phyloP scores from a whole-genome alignment of 768 basidiomycete species.

The Phlegmacium glaucopus region DNA sequence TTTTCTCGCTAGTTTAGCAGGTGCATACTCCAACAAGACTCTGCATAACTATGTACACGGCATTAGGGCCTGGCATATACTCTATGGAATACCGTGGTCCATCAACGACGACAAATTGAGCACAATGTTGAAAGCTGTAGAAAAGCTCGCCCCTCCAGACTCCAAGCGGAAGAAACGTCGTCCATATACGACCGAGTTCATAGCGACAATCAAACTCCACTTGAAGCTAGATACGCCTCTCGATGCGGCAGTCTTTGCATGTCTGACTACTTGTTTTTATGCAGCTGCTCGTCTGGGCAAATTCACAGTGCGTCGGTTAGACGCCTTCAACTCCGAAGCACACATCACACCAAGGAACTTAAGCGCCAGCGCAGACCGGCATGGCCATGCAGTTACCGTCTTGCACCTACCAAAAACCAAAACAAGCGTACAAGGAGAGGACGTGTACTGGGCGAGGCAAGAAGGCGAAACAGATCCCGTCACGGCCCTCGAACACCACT shows the following conservation, averaged over 20 bases:
- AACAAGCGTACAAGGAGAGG: slow-evolving; percentile 15
- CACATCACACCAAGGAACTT: slow-evolving; percentile 29
- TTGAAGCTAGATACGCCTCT: slow-evolving; percentile 28
- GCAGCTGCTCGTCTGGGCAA: slow-evolving; percentile 30
- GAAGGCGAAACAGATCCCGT: slow-evolving; percentile 17
- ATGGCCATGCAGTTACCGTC: slow-evolving; percentile 20
- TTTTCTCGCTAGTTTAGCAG: not conserved
- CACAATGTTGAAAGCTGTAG: slow-evolving; percentile 25
- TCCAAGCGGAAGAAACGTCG: slow-evolving; percentile 24
- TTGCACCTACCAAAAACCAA: slow-evolving; percentile 30
- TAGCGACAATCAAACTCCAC: slow-evolving; percentile 10
- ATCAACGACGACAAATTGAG: slow-evolving; percentile 18
- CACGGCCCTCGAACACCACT: slow-evolving; percentile 9
- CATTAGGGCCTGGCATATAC: slow-evolving; percentile 4
- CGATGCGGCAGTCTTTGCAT: slow-evolving; percentile 33
- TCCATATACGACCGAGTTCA: slow-evolving; percentile 27
- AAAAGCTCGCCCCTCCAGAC: slow-evolving; percentile 21
- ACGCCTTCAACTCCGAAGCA: slow-evolving; percentile 21
- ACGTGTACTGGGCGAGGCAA: slow-evolving; percentile 29
- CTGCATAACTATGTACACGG: not conserved
- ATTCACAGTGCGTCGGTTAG: slow-evolving; percentile 31
- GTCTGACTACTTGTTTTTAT: slow-evolving; percentile 38
- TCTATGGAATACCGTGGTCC: not conserved
- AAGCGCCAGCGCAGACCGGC: slow-evolving; percentile 11
- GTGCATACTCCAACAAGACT: not conserved